Conservation (phyloP, 139 green algal genomes). For the Chlamydomonas asymmetrica region DNA sequence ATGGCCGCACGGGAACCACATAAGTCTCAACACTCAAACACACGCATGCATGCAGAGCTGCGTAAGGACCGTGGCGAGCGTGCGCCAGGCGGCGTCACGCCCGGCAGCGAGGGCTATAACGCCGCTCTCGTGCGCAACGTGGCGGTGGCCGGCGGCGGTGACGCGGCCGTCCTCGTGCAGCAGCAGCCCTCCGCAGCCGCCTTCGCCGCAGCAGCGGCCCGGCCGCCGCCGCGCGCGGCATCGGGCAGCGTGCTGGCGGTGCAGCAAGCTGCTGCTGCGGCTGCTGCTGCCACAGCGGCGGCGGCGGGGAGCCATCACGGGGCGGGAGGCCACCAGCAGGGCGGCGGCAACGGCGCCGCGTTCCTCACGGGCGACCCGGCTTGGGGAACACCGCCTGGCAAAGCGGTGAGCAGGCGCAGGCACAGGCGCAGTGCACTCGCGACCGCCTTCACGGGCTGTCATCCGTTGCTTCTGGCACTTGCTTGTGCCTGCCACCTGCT, state of each 20-base stretch:
- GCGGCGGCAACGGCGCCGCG: background rate
- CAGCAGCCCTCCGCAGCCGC: background rate
- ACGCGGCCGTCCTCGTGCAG: background rate
- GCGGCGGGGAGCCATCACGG: too few relatives aligned
- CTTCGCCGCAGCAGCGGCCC: conserved; percentile 22
- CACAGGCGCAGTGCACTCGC: too few relatives aligned
- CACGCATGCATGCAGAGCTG: conserved; percentile 54
- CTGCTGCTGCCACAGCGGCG: too few relatives aligned
- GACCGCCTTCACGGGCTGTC: too few relatives aligned
- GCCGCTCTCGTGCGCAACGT: conserved; percentile 31
- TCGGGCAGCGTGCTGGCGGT: background rate
- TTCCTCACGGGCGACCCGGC: too few relatives aligned
- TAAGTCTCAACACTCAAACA: background rate
- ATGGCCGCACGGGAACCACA: too few relatives aligned
- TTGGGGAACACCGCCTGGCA: too few relatives aligned
- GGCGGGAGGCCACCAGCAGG: background rate
- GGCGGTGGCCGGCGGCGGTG: background rate
- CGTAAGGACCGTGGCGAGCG: conserved; percentile 71
- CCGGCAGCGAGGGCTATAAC: conserved; percentile 50
- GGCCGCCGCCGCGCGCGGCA: conserved; percentile 3
- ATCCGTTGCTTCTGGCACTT: too few relatives aligned
- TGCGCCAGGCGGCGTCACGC: conserved; percentile 61
- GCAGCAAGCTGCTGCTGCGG: background rate
- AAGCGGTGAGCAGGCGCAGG: too few relatives aligned
- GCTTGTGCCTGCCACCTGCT: too few relatives aligned